Percentiles rank a stretch among this genome's conserved stretches.
These are phyloP conservation scores for Kwoniella sp. DNA, from an alignment of 768 basidiomycete genomes.

Conservation along the genomic window DNA sequence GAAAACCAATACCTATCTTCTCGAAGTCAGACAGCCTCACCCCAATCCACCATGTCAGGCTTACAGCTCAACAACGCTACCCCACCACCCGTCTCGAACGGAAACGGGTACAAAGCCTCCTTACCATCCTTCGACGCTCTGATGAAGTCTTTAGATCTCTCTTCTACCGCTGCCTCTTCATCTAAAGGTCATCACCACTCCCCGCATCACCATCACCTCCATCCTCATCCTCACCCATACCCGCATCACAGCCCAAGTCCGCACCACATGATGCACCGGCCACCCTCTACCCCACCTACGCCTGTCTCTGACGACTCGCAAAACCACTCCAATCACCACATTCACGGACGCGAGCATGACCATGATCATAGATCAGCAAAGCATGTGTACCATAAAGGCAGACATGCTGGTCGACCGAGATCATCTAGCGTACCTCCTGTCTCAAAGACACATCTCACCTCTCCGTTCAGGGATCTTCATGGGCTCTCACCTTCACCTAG, in stretches of 20 bases:
- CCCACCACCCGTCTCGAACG: neutral
- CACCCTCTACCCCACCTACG: conserved; percentile 23
- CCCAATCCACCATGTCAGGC: conserved; percentile 9
- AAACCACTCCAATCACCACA: neutral
- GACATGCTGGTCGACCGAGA: conserved; percentile 7
- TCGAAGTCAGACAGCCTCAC: too few species aligned
- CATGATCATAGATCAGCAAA: neutral
- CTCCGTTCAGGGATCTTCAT: conserved; percentile 14
- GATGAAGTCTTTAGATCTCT: conserved; percentile 7
- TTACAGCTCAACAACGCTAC: conserved; percentile 9
- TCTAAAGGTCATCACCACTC: conserved; percentile 2
- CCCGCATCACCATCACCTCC: neutral
- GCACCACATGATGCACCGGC: conserved; percentile 8
- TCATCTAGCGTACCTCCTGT: conserved; percentile 12
- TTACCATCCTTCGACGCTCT: conserved; percentile 23
- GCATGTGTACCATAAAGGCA: neutral
- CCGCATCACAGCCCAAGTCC: neutral
- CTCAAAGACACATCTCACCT: conserved; percentile 14
- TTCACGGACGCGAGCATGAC: neutral
- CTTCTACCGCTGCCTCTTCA: neutral
- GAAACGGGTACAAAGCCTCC: neutral
- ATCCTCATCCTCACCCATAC: neutral
- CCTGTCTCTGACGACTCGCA: neutral
- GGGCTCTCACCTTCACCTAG: neutral
- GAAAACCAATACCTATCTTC: too few species aligned